Evolutionary conservation across 768 basidiomycete species (phyloP).

Genomic region (Austroboletus eburneus): DNA sequence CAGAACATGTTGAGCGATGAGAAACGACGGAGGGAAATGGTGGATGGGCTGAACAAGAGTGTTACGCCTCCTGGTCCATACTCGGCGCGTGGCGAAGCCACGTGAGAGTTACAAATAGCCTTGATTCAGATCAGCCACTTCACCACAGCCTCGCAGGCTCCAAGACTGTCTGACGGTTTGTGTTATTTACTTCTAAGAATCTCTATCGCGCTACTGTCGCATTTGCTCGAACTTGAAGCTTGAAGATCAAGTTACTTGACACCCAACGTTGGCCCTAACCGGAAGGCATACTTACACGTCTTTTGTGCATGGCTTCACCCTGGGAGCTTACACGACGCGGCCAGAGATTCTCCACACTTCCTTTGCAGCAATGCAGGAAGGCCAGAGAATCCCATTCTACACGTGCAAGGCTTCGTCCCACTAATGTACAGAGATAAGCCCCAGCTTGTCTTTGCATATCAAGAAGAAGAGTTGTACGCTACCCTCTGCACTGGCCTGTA

Average conservation of each 20-base stretch:
- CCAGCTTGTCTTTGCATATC: not conserved
- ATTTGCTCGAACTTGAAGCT: too few species aligned
- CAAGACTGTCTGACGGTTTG: too few species aligned
- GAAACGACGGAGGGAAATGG: conserved; percentile 25
- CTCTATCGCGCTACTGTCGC: not conserved
- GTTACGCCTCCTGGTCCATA: conserved; percentile 28
- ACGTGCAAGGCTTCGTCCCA: conserved; percentile 15
- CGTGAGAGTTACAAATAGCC: conserved; percentile 24
- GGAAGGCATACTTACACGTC: conserved; percentile 14
- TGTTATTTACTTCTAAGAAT: too few species aligned
- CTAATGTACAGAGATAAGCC: conserved; percentile 5
- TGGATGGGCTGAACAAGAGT: conserved; percentile 33
- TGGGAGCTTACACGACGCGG: conserved; percentile 14
- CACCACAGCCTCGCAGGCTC: not conserved
- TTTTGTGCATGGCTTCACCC: conserved; percentile 16
- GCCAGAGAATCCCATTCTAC: conserved; percentile 14
- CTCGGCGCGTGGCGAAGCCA: conserved; percentile 30
- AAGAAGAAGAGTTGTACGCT: not conserved
- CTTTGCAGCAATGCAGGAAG: conserved; percentile 19
- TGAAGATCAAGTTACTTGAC: not conserved
- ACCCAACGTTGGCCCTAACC: not conserved
- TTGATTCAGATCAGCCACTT: conserved; percentile 19
- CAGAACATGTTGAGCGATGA: conserved; percentile 23
- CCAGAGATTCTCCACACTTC: conserved; percentile 26
- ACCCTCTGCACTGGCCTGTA: not conserved